Base-by-base conservation (phyloP, 345 rosid species). In the Euphorbia peplus region DNA sequence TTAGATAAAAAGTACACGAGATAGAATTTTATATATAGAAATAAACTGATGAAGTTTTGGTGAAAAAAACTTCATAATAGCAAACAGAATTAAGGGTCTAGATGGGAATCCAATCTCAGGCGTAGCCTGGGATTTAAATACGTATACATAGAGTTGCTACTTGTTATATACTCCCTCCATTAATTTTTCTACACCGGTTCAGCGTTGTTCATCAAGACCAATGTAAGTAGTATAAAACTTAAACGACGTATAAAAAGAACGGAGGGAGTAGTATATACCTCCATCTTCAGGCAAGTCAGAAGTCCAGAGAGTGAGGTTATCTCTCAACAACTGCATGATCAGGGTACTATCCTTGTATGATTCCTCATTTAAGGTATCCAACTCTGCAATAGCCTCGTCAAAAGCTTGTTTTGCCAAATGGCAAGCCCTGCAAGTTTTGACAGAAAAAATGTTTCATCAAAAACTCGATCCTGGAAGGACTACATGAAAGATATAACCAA, bases 231-330 rank as follows among this genome's bases (percentile, higher is more conserved):
- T n/a, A n/a, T n/a, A n/a, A n/a, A n/a, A n/a, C n/a, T n/a, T n/a
- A n/a, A n/a, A n/a, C n/a, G n/a, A n/a, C n/a, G n/a, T n/a, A n/a
- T n/a, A n/a, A n/a, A n/a, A n/a, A n/a, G n/a, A n/a, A n/a, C n/a
- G n/a, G n/a, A n/a, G n/a, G n/a, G n/a, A n/a, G n/a, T n/a, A n/a
- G n/a, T 9, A 0, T 39, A 8, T 73, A 91, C 97, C 97, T 87
- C 96, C 96, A 78, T 95, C 97, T 82, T 95, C 97, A 70, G 99
- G 99, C 83, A 95, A 88, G 81, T 95, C 99, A 70, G 96, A 90
- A 75, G 99, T 95, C 99, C 97, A 95, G 58, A 95, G 91, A 26
- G 99, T 91, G 80, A 95, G 99, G 78, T 95, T 95, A 67, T 95
- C 99, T 87, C 97, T 89, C 50, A 95, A 80, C 66, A 95, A 92